These are phyloP conservation scores for Mangifera indica DNA, from an alignment of 345 rosid genomes.

Conservation along the genomic window DNA sequence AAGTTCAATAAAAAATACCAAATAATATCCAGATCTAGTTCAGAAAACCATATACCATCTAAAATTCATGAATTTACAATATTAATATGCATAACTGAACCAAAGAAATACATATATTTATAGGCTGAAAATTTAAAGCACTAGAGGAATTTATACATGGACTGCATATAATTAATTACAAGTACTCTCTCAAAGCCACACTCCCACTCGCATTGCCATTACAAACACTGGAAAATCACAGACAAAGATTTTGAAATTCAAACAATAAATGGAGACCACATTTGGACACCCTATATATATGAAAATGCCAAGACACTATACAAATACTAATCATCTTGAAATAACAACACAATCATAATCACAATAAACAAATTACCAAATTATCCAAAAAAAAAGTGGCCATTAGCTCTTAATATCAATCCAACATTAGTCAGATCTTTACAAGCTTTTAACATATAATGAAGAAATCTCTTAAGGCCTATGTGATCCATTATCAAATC, in stretches of 20 bases:
- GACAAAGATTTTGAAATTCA: neutral
- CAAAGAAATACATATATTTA: neutral
- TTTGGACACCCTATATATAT: neutral
- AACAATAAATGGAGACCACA: neutral
- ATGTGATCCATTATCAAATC: too few species aligned
- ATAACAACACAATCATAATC: neutral
- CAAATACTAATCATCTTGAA: neutral
- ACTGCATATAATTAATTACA: neutral
- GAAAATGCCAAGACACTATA: neutral
- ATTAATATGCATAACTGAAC: too few species aligned
- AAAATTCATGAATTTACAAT: neutral
- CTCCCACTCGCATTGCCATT: neutral
- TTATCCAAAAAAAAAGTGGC: too few species aligned
- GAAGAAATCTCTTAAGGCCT: too few species aligned
- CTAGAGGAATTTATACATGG: neutral
- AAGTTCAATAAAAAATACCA: neutral
- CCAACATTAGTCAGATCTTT: too few species aligned
- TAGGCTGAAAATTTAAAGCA: neutral
- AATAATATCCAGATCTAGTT: neutral
- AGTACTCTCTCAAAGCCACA: neutral
- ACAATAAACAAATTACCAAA: neutral
- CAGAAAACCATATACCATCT: neutral
- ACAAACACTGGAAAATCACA: neutral
- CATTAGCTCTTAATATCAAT: too few species aligned
- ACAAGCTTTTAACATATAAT: too few species aligned